Percentiles rank a stretch among this genome's conserved stretches.
These are phyloP conservation scores for Canavalia gladiata DNA, from an alignment of 306 rosid species.

Conservation along the genomic window DNA sequence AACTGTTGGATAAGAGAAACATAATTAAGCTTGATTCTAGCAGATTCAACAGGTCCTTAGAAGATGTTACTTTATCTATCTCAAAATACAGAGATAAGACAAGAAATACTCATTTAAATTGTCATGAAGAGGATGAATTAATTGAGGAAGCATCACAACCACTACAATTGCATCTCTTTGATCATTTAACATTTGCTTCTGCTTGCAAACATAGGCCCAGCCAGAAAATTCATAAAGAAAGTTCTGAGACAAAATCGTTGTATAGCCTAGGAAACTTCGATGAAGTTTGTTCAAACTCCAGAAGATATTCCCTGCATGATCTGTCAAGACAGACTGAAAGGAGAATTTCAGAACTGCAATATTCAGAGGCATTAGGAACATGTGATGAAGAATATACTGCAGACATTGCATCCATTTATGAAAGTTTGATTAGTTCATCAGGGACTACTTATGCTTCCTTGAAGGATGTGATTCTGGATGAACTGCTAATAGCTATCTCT, in stretches of 20 bases:
- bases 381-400: conserved; percentile 61
- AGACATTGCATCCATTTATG: conserved; percentile 70
- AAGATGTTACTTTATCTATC: conserved; percentile 50
- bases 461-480: conserved; percentile 82
- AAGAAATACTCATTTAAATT: conserved; percentile 44
- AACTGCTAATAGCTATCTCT: conserved; percentile 69
- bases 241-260: conserved; percentile 44
- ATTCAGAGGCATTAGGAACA: conserved; percentile 62
- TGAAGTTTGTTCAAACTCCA: conserved; percentile 54
- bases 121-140: conserved; percentile 55
- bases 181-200: conserved; percentile 50
- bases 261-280: conserved; percentile 47
- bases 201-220: conserved; percentile 44
- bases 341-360: conserved; percentile 56
- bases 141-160: conserved; percentile 49
- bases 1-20: conserved; percentile 45
- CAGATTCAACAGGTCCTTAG: conserved; percentile 47
- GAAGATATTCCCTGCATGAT: conserved; percentile 57
- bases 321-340: conserved; percentile 51
- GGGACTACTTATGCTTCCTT: conserved; percentile 59
- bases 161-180: conserved; percentile 55
- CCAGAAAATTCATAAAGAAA: conserved; percentile 54
- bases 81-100: conserved; percentile 49
- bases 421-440: conserved; percentile 63
- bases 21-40: conserved; percentile 49